A percentile compares a stretch with the other conserved stretches of the same genome.
Evolutionary conservation across 306 rosid species (phyloP).

Genomic region (Quillaja saponaria): DNA sequence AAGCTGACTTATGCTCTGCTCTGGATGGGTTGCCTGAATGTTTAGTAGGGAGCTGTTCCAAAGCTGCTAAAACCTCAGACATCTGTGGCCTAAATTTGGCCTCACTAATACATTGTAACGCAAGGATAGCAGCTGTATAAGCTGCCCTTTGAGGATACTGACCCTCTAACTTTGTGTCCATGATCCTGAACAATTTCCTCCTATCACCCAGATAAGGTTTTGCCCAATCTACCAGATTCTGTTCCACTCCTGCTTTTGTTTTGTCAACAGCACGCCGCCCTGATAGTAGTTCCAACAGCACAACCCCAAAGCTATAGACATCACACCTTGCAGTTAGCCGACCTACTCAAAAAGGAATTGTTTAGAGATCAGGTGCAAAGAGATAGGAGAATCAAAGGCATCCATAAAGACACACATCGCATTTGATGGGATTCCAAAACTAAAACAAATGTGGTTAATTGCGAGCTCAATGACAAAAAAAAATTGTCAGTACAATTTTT

Average conservation of each 20-base stretch:
- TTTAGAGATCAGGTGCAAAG: neutral
- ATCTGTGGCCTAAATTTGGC: constrained; percentile 73
- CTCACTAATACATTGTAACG: constrained; percentile 65
- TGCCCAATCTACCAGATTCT: constrained; percentile 81
- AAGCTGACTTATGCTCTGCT: constrained; percentile 30
- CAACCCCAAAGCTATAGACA: constrained; percentile 95
- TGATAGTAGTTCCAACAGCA: constrained; percentile 73
- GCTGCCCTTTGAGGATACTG: constrained; percentile 84
- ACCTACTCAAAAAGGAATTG: constrained; percentile 46
- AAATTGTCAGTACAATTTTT: too few relatives aligned
- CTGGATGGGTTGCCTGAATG: constrained; percentile 42
- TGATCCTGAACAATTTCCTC: constrained; percentile 78
- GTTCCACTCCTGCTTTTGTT: constrained; percentile 62
- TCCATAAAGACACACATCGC: neutral
- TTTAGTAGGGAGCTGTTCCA: constrained; percentile 65
- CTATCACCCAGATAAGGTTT: constrained; percentile 71
- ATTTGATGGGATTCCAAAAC: too few relatives aligned
- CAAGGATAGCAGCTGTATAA: constrained; percentile 58
- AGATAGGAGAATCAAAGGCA: neutral
- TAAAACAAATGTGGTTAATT: neutral
- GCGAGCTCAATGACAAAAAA: neutral
- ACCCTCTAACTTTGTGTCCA: constrained; percentile 90
- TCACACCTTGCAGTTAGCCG: constrained; percentile 83
- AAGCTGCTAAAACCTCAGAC: constrained; percentile 68
- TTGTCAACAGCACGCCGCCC: constrained; percentile 78